Conservation (phyloP, 768 basidiomycete species). For the Lactarius indigo region DNA sequence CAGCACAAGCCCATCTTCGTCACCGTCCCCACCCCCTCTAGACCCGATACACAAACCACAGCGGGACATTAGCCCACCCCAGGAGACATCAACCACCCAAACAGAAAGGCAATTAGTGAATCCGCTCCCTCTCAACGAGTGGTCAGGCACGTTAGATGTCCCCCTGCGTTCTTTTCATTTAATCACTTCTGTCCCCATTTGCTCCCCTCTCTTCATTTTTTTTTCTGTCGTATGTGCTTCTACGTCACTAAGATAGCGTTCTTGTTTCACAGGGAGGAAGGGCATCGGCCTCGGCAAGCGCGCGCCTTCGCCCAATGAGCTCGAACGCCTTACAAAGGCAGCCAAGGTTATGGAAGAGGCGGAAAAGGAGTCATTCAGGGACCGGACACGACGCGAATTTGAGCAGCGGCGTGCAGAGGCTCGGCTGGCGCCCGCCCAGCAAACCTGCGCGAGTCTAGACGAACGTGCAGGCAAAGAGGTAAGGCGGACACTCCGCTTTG, state of each 20-base stretch:
- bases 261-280: constrained; percentile 53
- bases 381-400: constrained; percentile 68
- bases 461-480: constrained; percentile 68
- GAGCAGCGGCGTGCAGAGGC: constrained; percentile 73
- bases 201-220: background rate
- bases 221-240: background rate
- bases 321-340: constrained; percentile 70
- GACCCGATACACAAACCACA: background rate
- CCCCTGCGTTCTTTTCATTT: background rate
- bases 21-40: constrained; percentile 1
- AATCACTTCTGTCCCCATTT: background rate
- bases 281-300: constrained; percentile 76
- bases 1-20: constrained; percentile 2
- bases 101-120: constrained; percentile 48
- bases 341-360: constrained; percentile 57
- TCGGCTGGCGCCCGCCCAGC: constrained; percentile 65
- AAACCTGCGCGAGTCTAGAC: constrained; percentile 72
- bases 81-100: background rate
- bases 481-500: constrained; percentile 28
- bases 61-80: background rate
- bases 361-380: constrained; percentile 58
- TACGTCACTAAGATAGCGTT: background rate
- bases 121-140: constrained; percentile 74
- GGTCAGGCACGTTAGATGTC: constrained; percentile 58
- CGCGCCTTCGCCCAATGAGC: constrained; percentile 55